These are phyloP conservation scores for Neofusicoccum laricinum DNA, from an alignment of 2,329 filamentous ascomycete species.

Conservation along the genomic window DNA sequence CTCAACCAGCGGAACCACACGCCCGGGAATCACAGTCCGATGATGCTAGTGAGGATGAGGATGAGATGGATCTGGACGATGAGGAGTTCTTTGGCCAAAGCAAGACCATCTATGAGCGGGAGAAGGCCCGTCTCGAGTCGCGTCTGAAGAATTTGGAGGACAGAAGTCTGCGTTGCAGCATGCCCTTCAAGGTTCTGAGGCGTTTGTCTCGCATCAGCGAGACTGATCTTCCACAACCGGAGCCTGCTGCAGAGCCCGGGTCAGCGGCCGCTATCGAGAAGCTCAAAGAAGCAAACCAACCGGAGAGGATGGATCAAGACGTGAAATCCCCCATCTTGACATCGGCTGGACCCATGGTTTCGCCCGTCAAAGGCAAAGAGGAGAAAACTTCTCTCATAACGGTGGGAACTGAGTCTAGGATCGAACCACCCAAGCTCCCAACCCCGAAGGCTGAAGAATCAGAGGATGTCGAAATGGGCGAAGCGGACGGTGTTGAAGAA, in stretches of 20 bases:
- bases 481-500: constrained; percentile 18
- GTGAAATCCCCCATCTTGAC: neutral
- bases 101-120: constrained; percentile 46
- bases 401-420: neutral
- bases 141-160: constrained; percentile 43
- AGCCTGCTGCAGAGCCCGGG: constrained; percentile 11
- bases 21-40: constrained; percentile 10
- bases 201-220: constrained; percentile 38
- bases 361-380: neutral
- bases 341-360: neutral
- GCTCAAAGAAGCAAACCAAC: neutral
- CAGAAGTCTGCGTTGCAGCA: constrained; percentile 41
- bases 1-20: neutral
- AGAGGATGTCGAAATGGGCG: constrained; percentile 25
- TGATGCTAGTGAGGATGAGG: constrained; percentile 42
- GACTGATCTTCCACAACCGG: constrained; percentile 26
- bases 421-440: constrained; percentile 22
- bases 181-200: constrained; percentile 43
- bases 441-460: constrained; percentile 36
- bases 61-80: constrained; percentile 46
- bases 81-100: constrained; percentile 42
- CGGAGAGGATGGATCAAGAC: neutral
- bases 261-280: neutral
- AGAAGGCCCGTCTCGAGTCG: constrained; percentile 43
- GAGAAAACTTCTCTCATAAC: neutral